Base-by-base conservation (phyloP, 805 yeast genomes). In the Cyberlindnera euphorbiiphila region DNA sequence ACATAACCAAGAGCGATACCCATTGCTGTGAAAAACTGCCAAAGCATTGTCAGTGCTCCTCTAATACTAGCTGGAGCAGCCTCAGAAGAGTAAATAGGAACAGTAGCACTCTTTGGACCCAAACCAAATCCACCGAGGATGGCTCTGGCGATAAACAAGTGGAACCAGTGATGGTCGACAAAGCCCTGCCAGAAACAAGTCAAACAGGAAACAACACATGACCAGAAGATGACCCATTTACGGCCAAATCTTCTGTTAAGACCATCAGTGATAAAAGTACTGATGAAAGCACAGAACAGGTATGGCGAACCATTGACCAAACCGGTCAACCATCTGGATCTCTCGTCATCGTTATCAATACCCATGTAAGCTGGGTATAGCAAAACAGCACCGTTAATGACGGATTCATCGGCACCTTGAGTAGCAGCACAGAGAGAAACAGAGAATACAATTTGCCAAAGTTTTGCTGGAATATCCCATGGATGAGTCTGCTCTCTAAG, bases 401-500 rank as follows among this genome's bases (percentile, higher is more conserved):
- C 86, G 5, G 85, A 66, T 57, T 82, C 86, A 60, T 82, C 88
- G 80, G 82, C 81, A 58, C 89, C 88, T 57, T 81, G 87, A 27
- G 81, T 82, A 15, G 84, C 84, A 15, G 88, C 89, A 36, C 85
- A 82, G 74, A 81, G 70, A 2, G 87, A 80, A n/a, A 82, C 78
- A 47, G 79, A 71, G 11, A 78, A 69, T 37, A 81, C 75, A 39
- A 81, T 74, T 42, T 65, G 74, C 43, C 72, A 57, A 49, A 81
- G 63, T 41, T 69, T 74, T 9, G 51, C 46, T 16, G 64, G 64
- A 42, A 62, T 56, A 26, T 56, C 57, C 76, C 71, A 74, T 13
- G 71, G 72, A 29, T 67, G 70, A 21, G 65, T 57, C 18, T 51
- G 51, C 42, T 72, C 88, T 34, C 57, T 57, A 46, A 71, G 57